These are phyloP conservation scores for Loxodes magnus DNA, from an alignment of 73 alveolate species.

Conservation along the genomic window DNA sequence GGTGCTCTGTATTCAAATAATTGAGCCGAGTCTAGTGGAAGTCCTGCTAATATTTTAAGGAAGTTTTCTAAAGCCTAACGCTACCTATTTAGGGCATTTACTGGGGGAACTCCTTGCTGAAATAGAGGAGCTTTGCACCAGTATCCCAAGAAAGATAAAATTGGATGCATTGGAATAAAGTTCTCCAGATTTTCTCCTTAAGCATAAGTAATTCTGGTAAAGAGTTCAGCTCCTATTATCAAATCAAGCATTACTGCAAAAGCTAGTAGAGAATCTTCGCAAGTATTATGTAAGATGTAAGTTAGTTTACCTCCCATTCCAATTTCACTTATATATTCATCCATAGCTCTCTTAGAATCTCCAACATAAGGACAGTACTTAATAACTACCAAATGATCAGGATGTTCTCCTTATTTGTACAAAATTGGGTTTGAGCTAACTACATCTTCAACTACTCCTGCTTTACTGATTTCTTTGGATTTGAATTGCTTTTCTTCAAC, in stretches of 20 bases:
- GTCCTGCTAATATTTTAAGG: slow-evolving; percentile 59
- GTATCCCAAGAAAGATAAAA: slow-evolving; percentile 58
- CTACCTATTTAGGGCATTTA: slow-evolving; percentile 55
- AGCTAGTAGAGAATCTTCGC: slow-evolving; percentile 93
- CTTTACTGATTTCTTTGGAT: slow-evolving; percentile 83
- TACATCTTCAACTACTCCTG: slow-evolving; percentile 85
- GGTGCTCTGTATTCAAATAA: slow-evolving; percentile 34
- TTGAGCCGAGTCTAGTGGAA: slow-evolving; percentile 45
- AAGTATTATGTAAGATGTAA: slow-evolving; percentile 73
- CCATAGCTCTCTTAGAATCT: slow-evolving; percentile 93
- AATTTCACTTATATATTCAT: slow-evolving; percentile 83
- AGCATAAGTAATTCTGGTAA: slow-evolving; percentile 54
- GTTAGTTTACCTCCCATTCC: slow-evolving; percentile 85
- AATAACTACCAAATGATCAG: slow-evolving; percentile 88
- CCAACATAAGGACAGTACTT: slow-evolving; percentile 91
- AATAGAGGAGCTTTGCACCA: slow-evolving; percentile 73
- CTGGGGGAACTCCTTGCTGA: slow-evolving; percentile 51
- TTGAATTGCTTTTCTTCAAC: slow-evolving; percentile 74
- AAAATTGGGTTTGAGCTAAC: slow-evolving; percentile 63
- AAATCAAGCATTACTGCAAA: slow-evolving; percentile 86
- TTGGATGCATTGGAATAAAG: slow-evolving; percentile 26
- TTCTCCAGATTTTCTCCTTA: slow-evolving; percentile 3
- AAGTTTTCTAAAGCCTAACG: slow-evolving; percentile 53
- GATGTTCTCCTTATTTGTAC: slow-evolving; percentile 63
- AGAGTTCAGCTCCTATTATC: slow-evolving; percentile 70